Evolutionary conservation across 2,329 filamentous ascomycete genomes (phyloP), one percentile per base, ranked within the genome.

Genomic region (Colletotrichum sp.): DNA sequence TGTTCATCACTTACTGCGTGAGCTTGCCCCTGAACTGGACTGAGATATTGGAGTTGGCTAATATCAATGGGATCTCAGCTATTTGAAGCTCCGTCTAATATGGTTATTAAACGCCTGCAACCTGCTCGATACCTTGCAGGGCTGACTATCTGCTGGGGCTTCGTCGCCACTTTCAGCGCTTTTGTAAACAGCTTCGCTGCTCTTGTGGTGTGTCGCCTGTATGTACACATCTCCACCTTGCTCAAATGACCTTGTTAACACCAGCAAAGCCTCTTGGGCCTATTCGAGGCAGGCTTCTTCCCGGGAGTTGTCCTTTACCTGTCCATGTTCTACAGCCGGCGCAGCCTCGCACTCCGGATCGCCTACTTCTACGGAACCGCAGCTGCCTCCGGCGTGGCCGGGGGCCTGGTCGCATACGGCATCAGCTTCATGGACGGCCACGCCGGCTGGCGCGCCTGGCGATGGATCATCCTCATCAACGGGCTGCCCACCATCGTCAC

Each of bases 391-490:
- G 93, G 93, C 8, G 92, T 92, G 1, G 92, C 88, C 67, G 92
- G 92, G 27, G 93, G 93, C 1, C 86, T 94, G 0, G 86, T 94
- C 1, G 93, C 92, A 0, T 93, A 92, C 70, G 92, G 87, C 0
- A 92, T 94, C 75, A 90, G 91, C 0, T 90, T 90, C 79, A 92
- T 94, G 87, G 89, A 93, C 72, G 91, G 91, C 1, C 80, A 89
- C 12, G 84, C 85, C 1, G 92, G 91, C 3, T 86, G 89, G 75
- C 82, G 86, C n/a, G 92, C 90, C 1, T 94, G 93, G 93, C 84
- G 92, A 64, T 94, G 92, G 92, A 92, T 93, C 76, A 87, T 94
- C 82, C 89, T 91, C 70, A 81, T 92, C 55, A 85, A 88, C 80
- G 92, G 92, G 1, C 83, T 93, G 3, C 90, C 89, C 0, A 89